These are phyloP conservation scores for Mycena citricolor DNA, from an alignment of 1,284 basidiomycete species.

Conservation along the genomic window DNA sequence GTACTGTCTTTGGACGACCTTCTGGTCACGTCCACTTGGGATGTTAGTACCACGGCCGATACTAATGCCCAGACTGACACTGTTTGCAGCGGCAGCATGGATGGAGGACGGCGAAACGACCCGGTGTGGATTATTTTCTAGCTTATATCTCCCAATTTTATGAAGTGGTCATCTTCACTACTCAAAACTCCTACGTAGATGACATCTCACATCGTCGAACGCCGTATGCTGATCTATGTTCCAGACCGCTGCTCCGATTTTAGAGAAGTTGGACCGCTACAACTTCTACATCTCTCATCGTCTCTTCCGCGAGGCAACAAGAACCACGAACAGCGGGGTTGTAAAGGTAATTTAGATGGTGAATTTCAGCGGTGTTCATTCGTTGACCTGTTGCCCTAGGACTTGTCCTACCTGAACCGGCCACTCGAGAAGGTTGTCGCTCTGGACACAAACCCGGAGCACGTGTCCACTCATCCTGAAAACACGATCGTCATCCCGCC, in stretches of 20 bases:
- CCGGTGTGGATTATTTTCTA: constrained; percentile 97
- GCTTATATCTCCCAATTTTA: constrained; percentile 97
- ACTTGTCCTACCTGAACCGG: constrained; percentile 90
- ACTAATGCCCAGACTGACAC: neutral
- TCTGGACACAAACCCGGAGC: constrained; percentile 84
- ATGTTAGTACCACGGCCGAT: constrained; percentile 56
- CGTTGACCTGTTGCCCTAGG: too few relatives aligned
- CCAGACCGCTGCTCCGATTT: constrained; percentile 85
- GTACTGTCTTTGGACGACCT: constrained; percentile 92
- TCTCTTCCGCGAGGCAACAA: constrained; percentile 88
- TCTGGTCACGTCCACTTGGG: constrained; percentile 90
- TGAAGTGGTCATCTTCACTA: constrained; percentile 95
- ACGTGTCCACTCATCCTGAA: constrained; percentile 81
- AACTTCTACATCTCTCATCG: constrained; percentile 87
- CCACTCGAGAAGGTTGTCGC: constrained; percentile 90
- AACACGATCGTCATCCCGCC: constrained; percentile 85
- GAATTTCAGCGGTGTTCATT: too few relatives aligned
- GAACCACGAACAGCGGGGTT: constrained; percentile 73
- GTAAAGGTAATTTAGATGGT: too few relatives aligned
- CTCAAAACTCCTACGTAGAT: constrained; percentile 86
- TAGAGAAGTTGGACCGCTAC: constrained; percentile 95
- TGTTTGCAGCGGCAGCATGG: constrained; percentile 70
- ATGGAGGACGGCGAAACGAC: constrained; percentile 91
- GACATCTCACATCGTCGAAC: constrained; percentile 4
- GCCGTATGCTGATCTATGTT: constrained; percentile 3